A percentile compares a stretch with the other conserved stretches of the same genome.
These are phyloP conservation scores for Colletotrichum sidae DNA, from an alignment of 2,329 filamentous ascomycete species.

Conservation along the genomic window DNA sequence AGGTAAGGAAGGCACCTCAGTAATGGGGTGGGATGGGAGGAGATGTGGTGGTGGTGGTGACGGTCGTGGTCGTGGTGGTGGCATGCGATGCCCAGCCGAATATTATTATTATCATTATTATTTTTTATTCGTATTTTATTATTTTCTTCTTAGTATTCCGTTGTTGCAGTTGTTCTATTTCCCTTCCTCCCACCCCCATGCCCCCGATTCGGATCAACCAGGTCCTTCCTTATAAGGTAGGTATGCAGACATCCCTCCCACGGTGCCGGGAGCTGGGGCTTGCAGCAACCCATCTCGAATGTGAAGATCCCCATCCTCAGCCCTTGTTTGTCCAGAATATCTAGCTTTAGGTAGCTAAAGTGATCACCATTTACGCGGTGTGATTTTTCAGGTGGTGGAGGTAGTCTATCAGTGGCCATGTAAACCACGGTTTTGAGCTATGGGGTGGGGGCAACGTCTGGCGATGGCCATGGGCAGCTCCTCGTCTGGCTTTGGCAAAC, in stretches of 20 bases:
- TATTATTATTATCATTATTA: neutral
- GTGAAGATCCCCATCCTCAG: neutral
- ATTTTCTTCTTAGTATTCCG: neutral
- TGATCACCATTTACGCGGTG: no score
- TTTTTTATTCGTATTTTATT: neutral
- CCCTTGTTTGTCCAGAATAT: neutral
- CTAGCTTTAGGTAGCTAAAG: no score
- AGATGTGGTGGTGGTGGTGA: neutral
- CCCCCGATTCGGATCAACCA: constrained; percentile 20
- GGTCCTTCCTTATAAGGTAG: neutral
- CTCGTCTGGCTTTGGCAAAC: neutral
- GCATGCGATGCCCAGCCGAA: constrained; percentile 6
- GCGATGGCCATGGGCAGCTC: neutral
- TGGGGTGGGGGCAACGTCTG: neutral
- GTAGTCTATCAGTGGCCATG: neutral
- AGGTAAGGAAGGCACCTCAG: neutral
- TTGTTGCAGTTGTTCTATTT: neutral
- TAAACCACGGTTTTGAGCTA: neutral
- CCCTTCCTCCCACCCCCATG: neutral
- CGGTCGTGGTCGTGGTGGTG: neutral
- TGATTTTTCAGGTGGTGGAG: no score
- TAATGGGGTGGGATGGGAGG: no score
- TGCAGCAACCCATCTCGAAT: constrained; percentile 14
- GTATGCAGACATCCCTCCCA: constrained; percentile 14
- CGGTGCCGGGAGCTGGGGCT: constrained; percentile 19